phyloP scores from a whole-genome alignment of 257 asterid species.

The Thymus quinquecostatus region DNA sequence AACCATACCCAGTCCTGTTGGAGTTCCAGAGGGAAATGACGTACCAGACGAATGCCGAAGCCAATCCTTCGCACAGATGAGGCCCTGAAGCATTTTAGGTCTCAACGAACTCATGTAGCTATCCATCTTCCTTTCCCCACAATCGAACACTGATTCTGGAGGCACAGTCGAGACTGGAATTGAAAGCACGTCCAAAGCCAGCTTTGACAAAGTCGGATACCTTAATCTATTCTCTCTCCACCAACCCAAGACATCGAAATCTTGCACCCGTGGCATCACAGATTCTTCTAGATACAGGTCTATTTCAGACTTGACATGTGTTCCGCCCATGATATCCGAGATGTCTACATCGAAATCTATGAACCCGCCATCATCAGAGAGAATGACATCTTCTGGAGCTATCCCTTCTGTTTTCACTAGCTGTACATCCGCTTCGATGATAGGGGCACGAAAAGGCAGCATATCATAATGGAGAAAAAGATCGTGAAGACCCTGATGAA shows the following conservation, averaged over 20 bases:
- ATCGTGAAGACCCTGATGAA: constrained; percentile 56
- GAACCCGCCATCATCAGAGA: constrained; percentile 44
- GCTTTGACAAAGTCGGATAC: constrained; percentile 67
- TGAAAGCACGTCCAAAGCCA: constrained; percentile 78
- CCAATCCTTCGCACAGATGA: constrained; percentile 85
- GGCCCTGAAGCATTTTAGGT: constrained; percentile 58
- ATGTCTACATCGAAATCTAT: constrained; percentile 56
- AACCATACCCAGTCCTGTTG: constrained; percentile 30
- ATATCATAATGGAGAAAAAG: constrained; percentile 49
- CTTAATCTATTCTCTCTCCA: constrained; percentile 59
- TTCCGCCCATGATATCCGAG: constrained; percentile 48
- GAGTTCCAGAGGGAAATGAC: constrained; percentile 24
- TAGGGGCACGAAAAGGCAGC: constrained; percentile 43
- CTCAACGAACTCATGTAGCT: constrained; percentile 49
- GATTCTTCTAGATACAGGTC: constrained; percentile 67
- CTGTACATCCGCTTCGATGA: constrained; percentile 39
- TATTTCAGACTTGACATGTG: constrained; percentile 57
- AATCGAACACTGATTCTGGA: constrained; percentile 60
- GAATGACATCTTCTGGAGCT: constrained; percentile 41
- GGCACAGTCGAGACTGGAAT: constrained; percentile 67
- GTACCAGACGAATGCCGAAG: constrained; percentile 40
- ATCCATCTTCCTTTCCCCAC: constrained; percentile 50
- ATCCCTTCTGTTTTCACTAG: constrained; percentile 45
- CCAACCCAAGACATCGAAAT: constrained; percentile 87
- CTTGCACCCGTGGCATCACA: constrained; percentile 63